Evolutionary conservation across 257 asterid genomes (phyloP).

Genomic region (Hygrophila difformis): DNA sequence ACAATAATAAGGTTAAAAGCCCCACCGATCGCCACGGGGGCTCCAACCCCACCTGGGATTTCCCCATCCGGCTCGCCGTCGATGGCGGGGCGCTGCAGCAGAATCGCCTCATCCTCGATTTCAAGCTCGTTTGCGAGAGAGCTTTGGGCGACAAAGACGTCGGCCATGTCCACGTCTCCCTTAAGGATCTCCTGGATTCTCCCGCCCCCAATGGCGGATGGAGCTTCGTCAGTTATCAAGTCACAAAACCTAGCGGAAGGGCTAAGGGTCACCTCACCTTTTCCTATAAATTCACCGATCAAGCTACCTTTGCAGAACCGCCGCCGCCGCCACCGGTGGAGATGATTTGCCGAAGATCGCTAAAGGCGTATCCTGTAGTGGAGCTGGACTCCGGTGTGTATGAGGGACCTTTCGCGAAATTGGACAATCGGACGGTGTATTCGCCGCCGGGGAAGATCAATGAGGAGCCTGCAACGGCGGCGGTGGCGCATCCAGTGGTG

Average conservation of each 20-base stretch:
- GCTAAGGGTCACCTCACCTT: constrained; percentile 73
- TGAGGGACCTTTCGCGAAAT: no score
- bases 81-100: constrained; percentile 52
- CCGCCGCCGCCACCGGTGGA: constrained; percentile 25
- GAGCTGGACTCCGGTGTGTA: no score
- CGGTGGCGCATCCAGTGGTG: no score
- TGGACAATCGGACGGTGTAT: no score
- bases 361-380: no score
- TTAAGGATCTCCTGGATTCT: constrained; percentile 64
- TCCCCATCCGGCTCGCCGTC: constrained; percentile 50
- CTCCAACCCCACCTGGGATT: constrained; percentile 70
- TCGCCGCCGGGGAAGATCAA: no score
- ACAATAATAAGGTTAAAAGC: constrained; percentile 37
- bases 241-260: constrained; percentile 67
- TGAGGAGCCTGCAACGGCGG: no score
- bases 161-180: constrained; percentile 66
- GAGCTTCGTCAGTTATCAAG: constrained; percentile 64
- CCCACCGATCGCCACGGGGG: constrained; percentile 54
- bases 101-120: constrained; percentile 58
- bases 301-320: constrained; percentile 14
- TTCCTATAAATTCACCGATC: constrained; percentile 52
- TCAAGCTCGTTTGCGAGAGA: constrained; percentile 58
- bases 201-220: constrained; percentile 29
- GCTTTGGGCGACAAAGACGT: constrained; percentile 73
- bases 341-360: no score